phyloP scores from a whole-genome alignment of 148 eudicot species.

The Vaccinium corymbosum region DNA sequence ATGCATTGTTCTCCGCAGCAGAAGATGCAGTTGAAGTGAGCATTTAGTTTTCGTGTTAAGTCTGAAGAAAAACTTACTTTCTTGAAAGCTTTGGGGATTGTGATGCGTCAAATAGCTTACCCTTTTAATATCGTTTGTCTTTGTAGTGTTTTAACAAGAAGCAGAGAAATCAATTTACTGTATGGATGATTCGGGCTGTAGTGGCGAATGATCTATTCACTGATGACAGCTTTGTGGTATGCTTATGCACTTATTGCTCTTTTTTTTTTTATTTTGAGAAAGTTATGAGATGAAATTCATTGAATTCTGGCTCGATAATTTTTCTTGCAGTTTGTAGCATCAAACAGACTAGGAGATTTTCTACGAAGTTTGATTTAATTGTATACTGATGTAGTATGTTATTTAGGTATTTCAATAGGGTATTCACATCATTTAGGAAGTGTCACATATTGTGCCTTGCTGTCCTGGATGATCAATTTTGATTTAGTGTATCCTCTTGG shows the following conservation, averaged over 20 bases:
- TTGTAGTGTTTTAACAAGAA: conserved; percentile 62
- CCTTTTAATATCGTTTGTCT: conserved; percentile 11
- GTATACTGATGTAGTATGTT: background rate
- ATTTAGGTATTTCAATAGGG: background rate
- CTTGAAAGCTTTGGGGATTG: background rate
- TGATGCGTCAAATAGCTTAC: background rate
- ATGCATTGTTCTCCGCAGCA: conserved; percentile 72
- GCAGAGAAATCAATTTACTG: conserved; percentile 60
- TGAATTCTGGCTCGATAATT: background rate
- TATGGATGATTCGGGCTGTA: conserved; percentile 76
- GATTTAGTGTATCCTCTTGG: background rate
- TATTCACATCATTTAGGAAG: background rate
- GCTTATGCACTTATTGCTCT: conserved; percentile 16
- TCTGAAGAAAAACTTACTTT: background rate
- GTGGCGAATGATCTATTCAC: conserved; percentile 89
- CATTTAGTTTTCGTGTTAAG: conserved; percentile 7
- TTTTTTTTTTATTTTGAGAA: background rate
- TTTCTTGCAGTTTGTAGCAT: conserved; percentile 8
- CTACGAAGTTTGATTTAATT: background rate
- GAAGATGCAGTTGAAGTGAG: conserved; percentile 72
- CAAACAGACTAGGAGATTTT: conserved; percentile 2
- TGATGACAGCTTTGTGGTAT: conserved; percentile 98
- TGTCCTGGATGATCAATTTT: background rate
- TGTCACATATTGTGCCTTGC: background rate
- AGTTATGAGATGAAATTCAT: background rate